Conservation (phyloP, 495 filamentous ascomycete genomes). For the Hypoxylon rickii region DNA sequence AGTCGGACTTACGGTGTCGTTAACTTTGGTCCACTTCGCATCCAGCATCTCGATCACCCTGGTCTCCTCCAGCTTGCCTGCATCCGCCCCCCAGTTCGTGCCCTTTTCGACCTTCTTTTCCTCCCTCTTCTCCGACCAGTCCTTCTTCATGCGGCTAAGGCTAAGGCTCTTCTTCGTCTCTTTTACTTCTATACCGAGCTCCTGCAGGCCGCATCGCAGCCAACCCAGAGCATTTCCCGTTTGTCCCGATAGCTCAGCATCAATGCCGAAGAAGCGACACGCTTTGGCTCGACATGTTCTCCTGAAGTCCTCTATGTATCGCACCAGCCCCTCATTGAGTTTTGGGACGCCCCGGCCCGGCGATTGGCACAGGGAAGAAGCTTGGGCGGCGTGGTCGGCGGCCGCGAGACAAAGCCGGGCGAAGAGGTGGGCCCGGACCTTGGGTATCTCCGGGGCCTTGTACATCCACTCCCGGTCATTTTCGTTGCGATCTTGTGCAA, state of each 20-base stretch:
- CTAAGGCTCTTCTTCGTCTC: slow-evolving; percentile 54
- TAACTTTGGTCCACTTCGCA: slow-evolving; percentile 87
- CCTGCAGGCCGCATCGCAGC: slow-evolving; percentile 71
- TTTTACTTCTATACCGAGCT: slow-evolving; percentile 63
- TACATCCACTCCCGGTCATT: slow-evolving; percentile 93
- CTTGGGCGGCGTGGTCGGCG: slow-evolving; percentile 67
- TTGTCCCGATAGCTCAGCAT: slow-evolving; percentile 80
- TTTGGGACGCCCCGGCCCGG: slow-evolving; percentile 42
- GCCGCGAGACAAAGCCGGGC: slow-evolving; percentile 84
- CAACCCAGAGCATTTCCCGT: slow-evolving; percentile 84
- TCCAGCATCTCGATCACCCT: slow-evolving; percentile 85
- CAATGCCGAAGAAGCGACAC: slow-evolving; percentile 86
- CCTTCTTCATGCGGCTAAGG: slow-evolving; percentile 72
- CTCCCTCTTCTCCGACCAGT: slow-evolving; percentile 69
- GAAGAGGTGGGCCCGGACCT: slow-evolving; percentile 85
- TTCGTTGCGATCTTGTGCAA: slow-evolving; percentile 74
- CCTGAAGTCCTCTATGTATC: slow-evolving; percentile 74
- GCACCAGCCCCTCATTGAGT: slow-evolving; percentile 65
- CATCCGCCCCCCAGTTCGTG: slow-evolving; percentile 78
- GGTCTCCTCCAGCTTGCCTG: slow-evolving; percentile 81
- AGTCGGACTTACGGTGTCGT: slow-evolving; percentile 75
- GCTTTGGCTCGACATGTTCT: slow-evolving; percentile 77
- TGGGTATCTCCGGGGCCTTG: slow-evolving; percentile 79
- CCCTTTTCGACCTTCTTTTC: slow-evolving; percentile 71
- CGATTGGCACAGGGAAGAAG: slow-evolving; percentile 55